A percentile compares a stretch with the other conserved stretches of the same genome.
phyloP scores from a whole-genome alignment of 768 basidiomycete genomes.

The Dioszegia hungarica region DNA sequence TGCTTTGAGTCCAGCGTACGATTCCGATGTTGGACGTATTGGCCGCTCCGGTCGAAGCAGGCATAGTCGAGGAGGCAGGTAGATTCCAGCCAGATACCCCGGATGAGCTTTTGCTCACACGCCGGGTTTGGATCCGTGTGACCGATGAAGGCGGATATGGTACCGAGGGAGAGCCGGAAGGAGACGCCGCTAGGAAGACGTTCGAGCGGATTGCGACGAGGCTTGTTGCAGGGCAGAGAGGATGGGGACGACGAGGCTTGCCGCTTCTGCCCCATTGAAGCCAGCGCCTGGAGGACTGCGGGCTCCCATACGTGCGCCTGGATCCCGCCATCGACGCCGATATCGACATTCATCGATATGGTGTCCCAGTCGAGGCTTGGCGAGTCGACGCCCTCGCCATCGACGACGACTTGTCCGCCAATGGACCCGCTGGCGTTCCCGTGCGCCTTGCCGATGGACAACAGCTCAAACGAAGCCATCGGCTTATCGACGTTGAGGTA shows the following conservation, averaged over 20 bases:
- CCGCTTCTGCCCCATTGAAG: constrained; percentile 52
- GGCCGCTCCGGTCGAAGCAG: constrained; percentile 27
- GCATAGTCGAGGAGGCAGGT: constrained; percentile 32
- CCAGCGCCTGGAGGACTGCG: constrained; percentile 57
- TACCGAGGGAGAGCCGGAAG: constrained; percentile 58
- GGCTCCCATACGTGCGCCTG: constrained; percentile 66
- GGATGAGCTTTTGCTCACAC: constrained; percentile 55
- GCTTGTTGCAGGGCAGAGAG: not conserved
- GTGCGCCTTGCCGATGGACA: constrained; percentile 22
- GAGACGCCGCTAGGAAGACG: constrained; percentile 58
- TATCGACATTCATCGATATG: constrained; percentile 50
- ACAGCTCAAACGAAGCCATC: constrained; percentile 21
- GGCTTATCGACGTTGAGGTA: constrained; percentile 20
- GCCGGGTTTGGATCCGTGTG: constrained; percentile 71
- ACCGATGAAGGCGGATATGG: constrained; percentile 65
- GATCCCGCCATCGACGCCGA: constrained; percentile 57
- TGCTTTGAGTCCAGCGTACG: constrained; percentile 21
- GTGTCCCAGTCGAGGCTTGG: constrained; percentile 21
- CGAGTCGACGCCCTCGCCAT: constrained; percentile 8
- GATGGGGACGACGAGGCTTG: constrained; percentile 11
- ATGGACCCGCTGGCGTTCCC: constrained; percentile 27
- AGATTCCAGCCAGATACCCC: constrained; percentile 40
- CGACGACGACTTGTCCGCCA: constrained; percentile 12
- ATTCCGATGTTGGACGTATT: constrained; percentile 22
- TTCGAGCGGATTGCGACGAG: constrained; percentile 35